Percentiles rank a stretch among this genome's conserved stretches.
These are phyloP conservation scores for Pulveroboletus ravenelii DNA, from an alignment of 768 basidiomycete species.

Conservation along the genomic window DNA sequence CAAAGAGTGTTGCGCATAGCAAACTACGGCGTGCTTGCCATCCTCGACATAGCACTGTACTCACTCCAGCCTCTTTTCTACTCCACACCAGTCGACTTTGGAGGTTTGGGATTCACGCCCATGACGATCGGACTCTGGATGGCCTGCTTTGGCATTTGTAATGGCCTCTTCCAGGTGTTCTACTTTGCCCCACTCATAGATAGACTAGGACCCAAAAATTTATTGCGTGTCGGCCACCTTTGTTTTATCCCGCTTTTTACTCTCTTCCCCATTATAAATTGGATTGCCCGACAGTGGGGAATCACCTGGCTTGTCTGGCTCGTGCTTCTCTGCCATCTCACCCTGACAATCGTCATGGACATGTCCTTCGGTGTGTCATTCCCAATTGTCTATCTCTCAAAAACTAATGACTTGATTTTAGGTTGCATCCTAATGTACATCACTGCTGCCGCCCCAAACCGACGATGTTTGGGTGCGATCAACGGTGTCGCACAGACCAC, in stretches of 20 bases:
- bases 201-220: constrained; percentile 28
- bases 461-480: constrained; percentile 61
- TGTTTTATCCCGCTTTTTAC: constrained; percentile 29
- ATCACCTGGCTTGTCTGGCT: constrained; percentile 26
- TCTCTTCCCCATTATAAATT: constrained; percentile 30
- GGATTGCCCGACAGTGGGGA: constrained; percentile 23
- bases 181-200: constrained; percentile 31
- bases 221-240: constrained; percentile 27
- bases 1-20: constrained; percentile 29
- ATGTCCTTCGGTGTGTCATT: constrained; percentile 33
- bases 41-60: constrained; percentile 31
- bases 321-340: constrained; percentile 23
- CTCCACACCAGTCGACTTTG: constrained; percentile 32
- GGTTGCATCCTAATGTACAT: constrained; percentile 72
- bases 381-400: neutral
- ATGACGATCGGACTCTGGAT: constrained; percentile 35
- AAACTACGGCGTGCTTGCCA: constrained; percentile 36
- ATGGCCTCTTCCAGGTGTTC: constrained; percentile 30
- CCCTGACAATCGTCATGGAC: constrained; percentile 19
- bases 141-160: constrained; percentile 31
- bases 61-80: constrained; percentile 39
- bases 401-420: constrained; percentile 19
- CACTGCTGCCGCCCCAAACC: constrained; percentile 59
- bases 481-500: constrained; percentile 45
- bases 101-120: constrained; percentile 36